A percentile compares a stretch with the other conserved stretches of the same genome.
Evolutionary conservation across 208 protist species (phyloP).

Genomic region (Phytomonas francai): DNA sequence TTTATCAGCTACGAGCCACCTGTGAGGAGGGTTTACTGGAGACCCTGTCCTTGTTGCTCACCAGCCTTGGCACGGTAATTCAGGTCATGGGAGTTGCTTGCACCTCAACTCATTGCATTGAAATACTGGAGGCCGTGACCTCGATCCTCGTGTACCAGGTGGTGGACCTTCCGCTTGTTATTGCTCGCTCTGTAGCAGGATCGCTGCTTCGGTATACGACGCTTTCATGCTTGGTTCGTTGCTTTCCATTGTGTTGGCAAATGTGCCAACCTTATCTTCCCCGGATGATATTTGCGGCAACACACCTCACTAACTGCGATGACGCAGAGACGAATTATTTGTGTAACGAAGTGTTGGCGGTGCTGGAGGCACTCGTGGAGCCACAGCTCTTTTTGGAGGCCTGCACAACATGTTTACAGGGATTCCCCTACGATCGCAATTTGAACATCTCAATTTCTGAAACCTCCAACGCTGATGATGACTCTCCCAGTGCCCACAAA

Average conservation of each 20-base stretch:
- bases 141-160: slow-evolving; percentile 43
- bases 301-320: slow-evolving; percentile 40
- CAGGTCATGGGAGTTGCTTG: slow-evolving; percentile 71
- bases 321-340: slow-evolving; percentile 70
- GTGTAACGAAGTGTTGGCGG: slow-evolving; percentile 63
- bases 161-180: slow-evolving; percentile 33
- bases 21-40: slow-evolving; percentile 21
- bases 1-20: neutral
- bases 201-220: slow-evolving; percentile 48
- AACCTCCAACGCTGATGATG: neutral
- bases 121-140: slow-evolving; percentile 41
- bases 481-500: neutral
- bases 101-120: slow-evolving; percentile 35
- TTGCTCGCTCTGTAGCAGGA: slow-evolving; percentile 20
- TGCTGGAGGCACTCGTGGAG: slow-evolving; percentile 81
- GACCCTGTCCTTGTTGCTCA: slow-evolving; percentile 30
- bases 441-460: neutral
- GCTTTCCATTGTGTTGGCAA: slow-evolving; percentile 59
- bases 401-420: slow-evolving; percentile 51
- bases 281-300: slow-evolving; percentile 47
- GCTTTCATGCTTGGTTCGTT: slow-evolving; percentile 46
- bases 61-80: slow-evolving; percentile 43
- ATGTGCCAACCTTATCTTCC: slow-evolving; percentile 78
- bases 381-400: slow-evolving; percentile 78
- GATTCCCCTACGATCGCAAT: slow-evolving; percentile 26